phyloP scores from a whole-genome alignment of 1,284 basidiomycete genomes.

The Mycosarcoma maydis region DNA sequence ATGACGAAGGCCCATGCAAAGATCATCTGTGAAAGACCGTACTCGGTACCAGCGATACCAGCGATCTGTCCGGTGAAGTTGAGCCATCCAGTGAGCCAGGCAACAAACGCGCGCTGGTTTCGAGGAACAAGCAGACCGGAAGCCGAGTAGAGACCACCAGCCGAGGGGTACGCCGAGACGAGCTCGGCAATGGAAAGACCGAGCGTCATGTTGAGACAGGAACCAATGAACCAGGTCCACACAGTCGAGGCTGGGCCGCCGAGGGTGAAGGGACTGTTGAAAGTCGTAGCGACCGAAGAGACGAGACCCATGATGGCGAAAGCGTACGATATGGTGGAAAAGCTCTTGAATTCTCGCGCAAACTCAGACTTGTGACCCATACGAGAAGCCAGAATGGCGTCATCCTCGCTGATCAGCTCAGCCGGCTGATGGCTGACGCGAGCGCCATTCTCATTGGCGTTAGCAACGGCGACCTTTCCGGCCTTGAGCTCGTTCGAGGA shows the following conservation, averaged over 20 bases:
- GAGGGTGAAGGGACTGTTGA: constrained; percentile 61
- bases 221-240: constrained; percentile 65
- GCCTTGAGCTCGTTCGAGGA: constrained; percentile 37
- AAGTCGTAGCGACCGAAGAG: constrained; percentile 65
- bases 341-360: constrained; percentile 64
- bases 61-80: constrained; percentile 88
- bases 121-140: constrained; percentile 63
- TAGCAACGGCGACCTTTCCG: constrained; percentile 25
- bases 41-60: constrained; percentile 86
- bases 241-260: constrained; percentile 62
- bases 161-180: constrained; percentile 78
- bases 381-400: constrained; percentile 56
- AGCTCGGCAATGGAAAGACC: constrained; percentile 65
- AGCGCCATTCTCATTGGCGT: constrained; percentile 32
- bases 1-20: constrained; percentile 73
- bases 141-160: constrained; percentile 77
- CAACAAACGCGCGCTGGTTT: constrained; percentile 69
- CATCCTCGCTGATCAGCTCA: constrained; percentile 55
- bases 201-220: constrained; percentile 63
- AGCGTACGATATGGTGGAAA: constrained; percentile 65
- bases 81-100: constrained; percentile 75
- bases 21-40: constrained; percentile 88
- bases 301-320: constrained; percentile 66
- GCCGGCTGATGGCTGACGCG: constrained; percentile 47
- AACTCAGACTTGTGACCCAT: constrained; percentile 65